These are phyloP conservation scores for Globisporangium canariense DNA, from an alignment of 352 stramenopile species.

Conservation along the genomic window DNA sequence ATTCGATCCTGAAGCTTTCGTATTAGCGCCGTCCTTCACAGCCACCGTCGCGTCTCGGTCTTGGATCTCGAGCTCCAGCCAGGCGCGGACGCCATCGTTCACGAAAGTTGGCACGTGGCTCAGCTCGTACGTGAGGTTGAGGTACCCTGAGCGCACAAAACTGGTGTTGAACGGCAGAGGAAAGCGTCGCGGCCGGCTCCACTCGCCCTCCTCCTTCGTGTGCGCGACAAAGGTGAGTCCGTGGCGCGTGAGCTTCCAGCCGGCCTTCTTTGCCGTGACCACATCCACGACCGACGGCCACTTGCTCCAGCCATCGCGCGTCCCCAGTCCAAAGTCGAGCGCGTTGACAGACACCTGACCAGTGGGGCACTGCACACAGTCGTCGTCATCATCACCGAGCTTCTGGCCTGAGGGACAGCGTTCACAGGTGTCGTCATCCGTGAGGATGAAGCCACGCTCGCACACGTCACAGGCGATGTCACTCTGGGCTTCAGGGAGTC, in stretches of 20 bases:
- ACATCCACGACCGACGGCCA: conserved; percentile 62
- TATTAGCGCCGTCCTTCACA: conserved; percentile 9
- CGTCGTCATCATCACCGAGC: conserved; percentile 28
- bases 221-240: conserved; percentile 39
- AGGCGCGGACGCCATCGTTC: conserved; percentile 51
- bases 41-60: conserved; percentile 16
- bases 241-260: conserved; percentile 70
- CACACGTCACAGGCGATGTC: conserved; percentile 50
- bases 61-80: conserved; percentile 63
- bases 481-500: conserved; percentile 34
- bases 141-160: conserved; percentile 43
- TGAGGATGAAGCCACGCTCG: conserved; percentile 41
- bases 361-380: conserved; percentile 30
- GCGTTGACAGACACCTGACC: conserved; percentile 55
- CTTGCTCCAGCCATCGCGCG: conserved; percentile 46
- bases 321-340: conserved; percentile 46
- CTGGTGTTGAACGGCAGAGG: conserved; percentile 52
- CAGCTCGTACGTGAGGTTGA: conserved; percentile 69
- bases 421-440: conserved; percentile 38
- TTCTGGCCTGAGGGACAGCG: conserved; percentile 38
- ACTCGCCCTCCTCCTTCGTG: conserved; percentile 20
- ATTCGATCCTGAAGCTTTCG: background rate
- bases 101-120: conserved; percentile 63
- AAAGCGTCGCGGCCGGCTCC: conserved; percentile 33
- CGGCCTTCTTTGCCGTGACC: conserved; percentile 28